A percentile compares a stretch with the other conserved stretches of the same genome.
These are phyloP conservation scores for Boletellus deceptivus DNA, from an alignment of 1,284 basidiomycete genomes.

Conservation along the genomic window DNA sequence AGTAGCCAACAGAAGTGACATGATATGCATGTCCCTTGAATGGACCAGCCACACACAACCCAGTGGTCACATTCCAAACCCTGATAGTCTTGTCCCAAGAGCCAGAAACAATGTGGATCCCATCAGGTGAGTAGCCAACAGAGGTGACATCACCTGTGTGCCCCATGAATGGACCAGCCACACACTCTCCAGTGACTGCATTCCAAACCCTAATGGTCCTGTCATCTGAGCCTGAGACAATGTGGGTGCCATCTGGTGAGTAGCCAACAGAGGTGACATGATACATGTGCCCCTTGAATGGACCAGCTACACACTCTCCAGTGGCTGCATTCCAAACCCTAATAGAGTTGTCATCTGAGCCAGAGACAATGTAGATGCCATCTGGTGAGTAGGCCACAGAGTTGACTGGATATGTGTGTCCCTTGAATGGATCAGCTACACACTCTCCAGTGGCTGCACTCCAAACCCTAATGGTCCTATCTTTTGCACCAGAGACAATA, in stretches of 20 bases:
- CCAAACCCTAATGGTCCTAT: not conserved
- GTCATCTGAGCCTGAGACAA: no score
- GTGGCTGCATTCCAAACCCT: no score
- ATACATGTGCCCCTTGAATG: no score
- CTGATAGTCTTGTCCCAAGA: not conserved
- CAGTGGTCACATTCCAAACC: not conserved
- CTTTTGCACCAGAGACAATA: not conserved
- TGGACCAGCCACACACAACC: not conserved
- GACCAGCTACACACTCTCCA: no score
- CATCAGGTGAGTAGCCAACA: not conserved
- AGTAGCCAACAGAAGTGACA: not conserved
- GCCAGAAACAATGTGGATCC: not conserved
- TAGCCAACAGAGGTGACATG: no score
- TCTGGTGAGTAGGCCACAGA: no score
- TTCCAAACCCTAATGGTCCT: no score
- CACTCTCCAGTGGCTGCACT: not conserved
- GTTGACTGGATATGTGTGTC: no score
- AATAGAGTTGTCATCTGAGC: no score
- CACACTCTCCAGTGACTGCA: no score
- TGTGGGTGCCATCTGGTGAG: no score
- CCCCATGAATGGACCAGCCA: not conserved
- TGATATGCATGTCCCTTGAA: not conserved
- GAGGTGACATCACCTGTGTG: not conserved
- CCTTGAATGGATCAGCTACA: not conserved
- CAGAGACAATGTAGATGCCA: no score